Evolutionary conservation across 2,329 filamentous ascomycete species (phyloP), one percentile per base, ranked within the genome.

Genomic region (Ophiostoma sp.): DNA sequence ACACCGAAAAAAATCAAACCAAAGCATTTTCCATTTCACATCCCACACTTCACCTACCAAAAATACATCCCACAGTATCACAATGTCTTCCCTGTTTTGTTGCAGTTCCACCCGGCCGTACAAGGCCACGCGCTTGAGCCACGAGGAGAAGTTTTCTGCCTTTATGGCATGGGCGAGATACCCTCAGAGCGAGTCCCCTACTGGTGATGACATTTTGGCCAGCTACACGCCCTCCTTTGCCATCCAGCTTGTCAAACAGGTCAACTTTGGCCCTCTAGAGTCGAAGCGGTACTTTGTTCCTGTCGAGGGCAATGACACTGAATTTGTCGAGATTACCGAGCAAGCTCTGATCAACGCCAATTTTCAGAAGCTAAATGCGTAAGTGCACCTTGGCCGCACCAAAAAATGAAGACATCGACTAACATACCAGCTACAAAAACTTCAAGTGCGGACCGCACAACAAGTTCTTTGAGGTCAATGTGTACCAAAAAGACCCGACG

Each of bases 391-490:
- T n/a, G 11, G 22, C 25, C 1, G 22, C 2, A 3, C 7, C 2
- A 12, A 55, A 12, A 39, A 9, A n/a, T 19, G 15, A 2, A 22
- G 9, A 2, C 50, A 48, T 5, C 11, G 19, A 15, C 36, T 64
- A 15, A 64, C 61, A 36, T 45, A 39, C 0, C 64, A 86, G 83
- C 6, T 85, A 81, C 77, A 86, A 86, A 78, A 87, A 86, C 75
- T 86, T 80, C 79, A 83, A 80, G 70, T 86, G 84, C 72, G 74
- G 71, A 0, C 33, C 1, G 1, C 83, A 86, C 75, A 81, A 85
- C 74, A 83, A 81, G 74, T 86, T 86, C 78, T 86, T 85, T 75
- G 84, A 86, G 75, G 31, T 84, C 39, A 86, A 86, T 76, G n/a
- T 86, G 0, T 86, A 86, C 74, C 79, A 86, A 78, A 85, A 84